phyloP scores from a whole-genome alignment of 257 asterid genomes.

The Leonotis leonurus region DNA sequence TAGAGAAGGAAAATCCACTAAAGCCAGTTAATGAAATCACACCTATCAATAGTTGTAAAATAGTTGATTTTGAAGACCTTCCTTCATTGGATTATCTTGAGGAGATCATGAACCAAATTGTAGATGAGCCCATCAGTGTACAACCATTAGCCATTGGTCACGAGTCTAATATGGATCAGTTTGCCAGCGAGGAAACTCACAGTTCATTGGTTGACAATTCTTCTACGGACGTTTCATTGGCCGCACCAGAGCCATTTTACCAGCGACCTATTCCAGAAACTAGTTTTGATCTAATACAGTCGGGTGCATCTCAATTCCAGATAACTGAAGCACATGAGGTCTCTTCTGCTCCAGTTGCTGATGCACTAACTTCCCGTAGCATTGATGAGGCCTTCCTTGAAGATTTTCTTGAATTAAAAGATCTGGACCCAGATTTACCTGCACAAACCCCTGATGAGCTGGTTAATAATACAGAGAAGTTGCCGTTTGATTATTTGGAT shows the following conservation, averaged over 20 bases:
- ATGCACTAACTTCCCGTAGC: not conserved
- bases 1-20: constrained; percentile 21
- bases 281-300: constrained; percentile 41
- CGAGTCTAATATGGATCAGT: constrained; percentile 23
- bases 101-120: constrained; percentile 41
- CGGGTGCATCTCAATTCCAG: constrained; percentile 36
- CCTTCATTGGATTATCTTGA: constrained; percentile 39
- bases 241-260: constrained; percentile 15
- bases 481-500: constrained; percentile 36
- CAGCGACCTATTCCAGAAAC: constrained; percentile 20
- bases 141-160: constrained; percentile 23
- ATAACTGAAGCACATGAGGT: constrained; percentile 53
- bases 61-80: constrained; percentile 10
- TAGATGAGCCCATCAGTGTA: constrained; percentile 27
- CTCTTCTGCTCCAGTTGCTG: constrained; percentile 29
- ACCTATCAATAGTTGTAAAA: constrained; percentile 13
- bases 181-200: constrained; percentile 32
- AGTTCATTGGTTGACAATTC: constrained; percentile 35
- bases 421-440: constrained; percentile 44
- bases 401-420: constrained; percentile 84
- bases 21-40: constrained; percentile 17
- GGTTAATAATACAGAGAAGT: constrained; percentile 22
- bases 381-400: constrained; percentile 50
- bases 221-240: constrained; percentile 24
- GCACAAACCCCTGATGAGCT: constrained; percentile 23